Base-by-base conservation (phyloP, 1,284 basidiomycete genomes). In the Cryptococcus maquisensis region DNA sequence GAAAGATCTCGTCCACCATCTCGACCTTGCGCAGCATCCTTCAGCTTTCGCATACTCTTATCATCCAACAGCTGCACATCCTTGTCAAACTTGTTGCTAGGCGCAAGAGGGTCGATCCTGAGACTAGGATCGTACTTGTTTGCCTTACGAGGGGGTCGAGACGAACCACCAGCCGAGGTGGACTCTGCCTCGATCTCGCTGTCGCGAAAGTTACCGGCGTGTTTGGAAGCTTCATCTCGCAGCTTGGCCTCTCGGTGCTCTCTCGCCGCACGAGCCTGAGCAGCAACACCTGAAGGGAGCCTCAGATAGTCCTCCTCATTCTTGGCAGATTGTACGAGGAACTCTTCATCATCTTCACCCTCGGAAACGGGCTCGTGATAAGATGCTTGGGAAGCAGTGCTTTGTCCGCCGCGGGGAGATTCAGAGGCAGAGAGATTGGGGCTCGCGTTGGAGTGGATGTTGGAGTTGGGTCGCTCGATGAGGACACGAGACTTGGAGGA, bases 281-380 rank as follows among this genome's bases (percentile, higher is more conserved):
- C 83, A 28, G 86, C 82, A 44, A 86, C 86, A 6, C 81, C 81
- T 7, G 81, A 81, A 41, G 84, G 83, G 38, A 96, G 78, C 18
- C 90, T 86, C 1, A 86, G 86, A 43, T 87, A 83, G 57, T 83
- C 84, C 60, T 84, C 83, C 73, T 96, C 92, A 65, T 94, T 87
- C 52, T 73, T 80, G 89, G 24, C 86, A 50, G 86, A 83, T 2
- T 80, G 79, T 26, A 84, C 68, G 41, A 86, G 82, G 66, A 84
- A 83, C 47, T 81, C 82, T 62, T 89, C 87, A 55, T 95, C 77
- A 26, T 71, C 72, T 40, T 79, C 90, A 40, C 90, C 93, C 71
- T 96, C 93, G 2, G 90, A 94, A 5, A 90, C 78, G 1, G 92
- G 92, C 68, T 96, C 92, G 26, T 83, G 80, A 67, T 95, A 95